Evolutionary conservation across 768 basidiomycete genomes (phyloP).

Genomic region (Suillus ampliporus): DNA sequence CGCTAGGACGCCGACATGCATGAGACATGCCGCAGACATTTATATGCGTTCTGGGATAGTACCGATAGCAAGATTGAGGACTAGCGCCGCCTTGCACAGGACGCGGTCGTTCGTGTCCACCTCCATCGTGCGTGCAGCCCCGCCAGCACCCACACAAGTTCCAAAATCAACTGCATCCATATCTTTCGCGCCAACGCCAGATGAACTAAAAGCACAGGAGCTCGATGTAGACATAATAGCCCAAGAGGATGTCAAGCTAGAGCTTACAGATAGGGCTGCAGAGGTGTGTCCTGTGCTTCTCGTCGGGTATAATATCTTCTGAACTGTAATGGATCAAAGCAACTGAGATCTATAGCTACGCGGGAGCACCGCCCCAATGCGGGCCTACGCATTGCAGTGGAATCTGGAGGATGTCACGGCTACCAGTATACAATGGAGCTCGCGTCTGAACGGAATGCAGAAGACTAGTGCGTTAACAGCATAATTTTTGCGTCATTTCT

Average conservation of each 20-base stretch:
- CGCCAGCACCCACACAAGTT: background rate
- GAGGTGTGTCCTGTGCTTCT: slow-evolving; percentile 52
- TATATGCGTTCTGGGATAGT: background rate
- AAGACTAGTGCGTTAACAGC: slow-evolving; percentile 79
- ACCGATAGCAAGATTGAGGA: background rate
- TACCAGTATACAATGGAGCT: slow-evolving; percentile 96
- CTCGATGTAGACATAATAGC: slow-evolving; percentile 66
- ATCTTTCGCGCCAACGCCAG: slow-evolving; percentile 47
- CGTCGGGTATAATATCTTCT: slow-evolving; percentile 5
- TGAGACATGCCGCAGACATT: background rate
- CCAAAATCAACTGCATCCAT: background rate
- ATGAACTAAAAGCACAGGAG: slow-evolving; percentile 64
- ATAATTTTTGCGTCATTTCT: background rate
- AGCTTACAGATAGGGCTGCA: slow-evolving; percentile 76
- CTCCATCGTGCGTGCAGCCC: background rate
- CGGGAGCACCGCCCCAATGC: slow-evolving; percentile 65
- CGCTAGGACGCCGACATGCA: background rate
- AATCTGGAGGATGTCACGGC: slow-evolving; percentile 96
- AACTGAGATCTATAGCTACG: slow-evolving; percentile 74
- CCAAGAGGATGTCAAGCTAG: slow-evolving; percentile 55
- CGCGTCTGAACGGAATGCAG: slow-evolving; percentile 60
- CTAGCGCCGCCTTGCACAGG: background rate
- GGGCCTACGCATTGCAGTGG: slow-evolving; percentile 82
- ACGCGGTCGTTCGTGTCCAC: slow-evolving; percentile 2
- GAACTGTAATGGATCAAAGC: slow-evolving; percentile 51